phyloP scores from a whole-genome alignment of 1,139 yeast genomes.

The Lodderomyces pseudojiufengensis region DNA sequence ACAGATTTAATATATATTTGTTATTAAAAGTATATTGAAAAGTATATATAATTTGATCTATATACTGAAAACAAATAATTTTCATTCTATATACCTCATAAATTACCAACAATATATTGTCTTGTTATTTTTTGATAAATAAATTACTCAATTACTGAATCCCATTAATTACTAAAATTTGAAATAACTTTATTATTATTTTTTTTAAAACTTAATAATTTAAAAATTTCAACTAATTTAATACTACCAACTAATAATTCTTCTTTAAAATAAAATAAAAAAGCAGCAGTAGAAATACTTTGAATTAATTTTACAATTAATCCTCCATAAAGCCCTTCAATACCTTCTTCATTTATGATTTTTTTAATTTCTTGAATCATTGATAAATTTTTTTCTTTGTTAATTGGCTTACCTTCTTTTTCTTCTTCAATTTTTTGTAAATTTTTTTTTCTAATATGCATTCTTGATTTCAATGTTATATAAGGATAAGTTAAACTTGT shows the following conservation, averaged over 20 bases:
- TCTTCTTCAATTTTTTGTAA: conserved; percentile 16
- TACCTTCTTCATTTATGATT: conserved; percentile 66
- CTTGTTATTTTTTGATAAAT: no score
- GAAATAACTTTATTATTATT: not conserved
- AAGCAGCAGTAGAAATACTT: conserved; percentile 84
- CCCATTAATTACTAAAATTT: no score
- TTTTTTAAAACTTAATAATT: conserved; percentile 25
- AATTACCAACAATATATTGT: no score
- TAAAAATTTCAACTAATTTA: conserved; percentile 38
- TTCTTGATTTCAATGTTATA: conserved; percentile 82
- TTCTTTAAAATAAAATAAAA: conserved; percentile 87
- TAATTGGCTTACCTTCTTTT: conserved; percentile 17
- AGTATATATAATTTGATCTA: no score
- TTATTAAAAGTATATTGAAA: no score
- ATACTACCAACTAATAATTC: conserved; percentile 61
- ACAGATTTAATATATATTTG: no score
- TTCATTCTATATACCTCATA: no score
- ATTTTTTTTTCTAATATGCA: conserved; percentile 62
- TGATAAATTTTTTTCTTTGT: conserved; percentile 27
- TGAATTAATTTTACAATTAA: conserved; percentile 75
- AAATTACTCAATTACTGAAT: no score
- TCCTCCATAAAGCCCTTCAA: conserved; percentile 78
- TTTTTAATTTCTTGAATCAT: conserved; percentile 45
- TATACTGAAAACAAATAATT: no score
- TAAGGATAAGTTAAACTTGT: conserved; percentile 88